Percentiles rank a stretch among this genome's conserved stretches.
These are phyloP conservation scores for Sphagnum magellanicum DNA, from an alignment of 228 moss, liverwort and hornwort species.

Conservation along the genomic window DNA sequence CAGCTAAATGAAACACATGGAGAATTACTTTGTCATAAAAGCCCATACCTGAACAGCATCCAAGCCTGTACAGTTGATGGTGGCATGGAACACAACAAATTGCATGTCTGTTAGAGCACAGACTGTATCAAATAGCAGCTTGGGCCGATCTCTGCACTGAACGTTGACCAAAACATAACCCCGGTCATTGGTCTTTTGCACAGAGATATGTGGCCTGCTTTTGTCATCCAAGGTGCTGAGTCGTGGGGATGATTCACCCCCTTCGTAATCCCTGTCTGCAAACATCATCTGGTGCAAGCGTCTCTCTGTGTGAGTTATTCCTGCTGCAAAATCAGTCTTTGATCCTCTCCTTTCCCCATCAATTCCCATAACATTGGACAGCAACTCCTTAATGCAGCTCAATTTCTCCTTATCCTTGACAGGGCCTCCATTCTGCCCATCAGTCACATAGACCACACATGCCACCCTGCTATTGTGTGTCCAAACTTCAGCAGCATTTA, in stretches of 20 bases:
- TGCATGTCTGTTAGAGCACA: slow-evolving; percentile 60
- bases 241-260: not conserved
- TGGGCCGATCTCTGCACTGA: slow-evolving; percentile 44
- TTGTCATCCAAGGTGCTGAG: not conserved
- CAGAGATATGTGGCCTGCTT: slow-evolving; percentile 20
- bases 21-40: too few relatives aligned
- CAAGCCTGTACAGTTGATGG: slow-evolving; percentile 58
- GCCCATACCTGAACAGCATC: slow-evolving; percentile 45
- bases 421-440: slow-evolving; percentile 15
- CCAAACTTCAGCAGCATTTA: slow-evolving; percentile 58
- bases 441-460: slow-evolving; percentile 42
- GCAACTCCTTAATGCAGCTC: slow-evolving; percentile 23
- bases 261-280: slow-evolving; percentile 21
- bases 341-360: slow-evolving; percentile 19
- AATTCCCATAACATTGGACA: slow-evolving; percentile 25
- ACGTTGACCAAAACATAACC: slow-evolving; percentile 52
- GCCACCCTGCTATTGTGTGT: slow-evolving; percentile 46
- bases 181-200: slow-evolving; percentile 33
- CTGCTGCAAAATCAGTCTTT: slow-evolving; percentile 32
- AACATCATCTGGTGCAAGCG: slow-evolving; percentile 59
- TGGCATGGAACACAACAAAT: slow-evolving; percentile 78
- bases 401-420: slow-evolving; percentile 14
- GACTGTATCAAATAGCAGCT: slow-evolving; percentile 56
- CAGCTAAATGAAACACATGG: too few relatives aligned
- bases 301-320: slow-evolving; percentile 35